phyloP scores from a whole-genome alignment of 148 eudicot genomes.

The Heliamphora exappendiculata region DNA sequence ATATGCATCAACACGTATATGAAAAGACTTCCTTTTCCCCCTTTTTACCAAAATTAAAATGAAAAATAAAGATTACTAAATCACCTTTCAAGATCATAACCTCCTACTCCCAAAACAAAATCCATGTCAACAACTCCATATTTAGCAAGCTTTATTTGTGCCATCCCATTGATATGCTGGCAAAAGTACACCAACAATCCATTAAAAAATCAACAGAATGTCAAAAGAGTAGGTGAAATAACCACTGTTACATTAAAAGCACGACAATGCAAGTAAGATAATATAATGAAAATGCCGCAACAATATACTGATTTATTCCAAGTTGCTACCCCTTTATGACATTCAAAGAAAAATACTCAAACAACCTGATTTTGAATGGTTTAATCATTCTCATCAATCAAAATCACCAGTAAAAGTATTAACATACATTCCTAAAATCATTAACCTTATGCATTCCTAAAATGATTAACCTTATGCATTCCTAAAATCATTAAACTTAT shows the following conservation, averaged over 20 bases:
- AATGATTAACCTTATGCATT: too few species aligned
- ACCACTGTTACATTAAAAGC: neutral
- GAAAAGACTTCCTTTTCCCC: neutral
- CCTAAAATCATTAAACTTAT: too few species aligned
- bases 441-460: too few species aligned
- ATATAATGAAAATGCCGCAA: neutral
- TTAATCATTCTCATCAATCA: neutral
- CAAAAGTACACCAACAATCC: conserved; percentile 13
- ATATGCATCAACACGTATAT: neutral
- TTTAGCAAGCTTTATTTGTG: conserved; percentile 67
- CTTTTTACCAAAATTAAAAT: neutral
- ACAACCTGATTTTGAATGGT: neutral
- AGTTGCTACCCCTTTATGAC: neutral
- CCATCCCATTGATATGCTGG: conserved; percentile 89
- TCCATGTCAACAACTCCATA: conserved; percentile 78
- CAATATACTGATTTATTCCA: neutral
- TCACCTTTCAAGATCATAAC: conserved; percentile 96
- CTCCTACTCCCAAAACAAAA: conserved; percentile 90
- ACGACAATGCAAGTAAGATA: neutral
- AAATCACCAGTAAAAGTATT: neutral
- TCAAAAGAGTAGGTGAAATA: neutral
- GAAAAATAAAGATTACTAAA: neutral
- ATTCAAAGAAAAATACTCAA: neutral
- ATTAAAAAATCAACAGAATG: neutral
- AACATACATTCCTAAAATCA: neutral